Conservation (phyloP, 1,284 basidiomycete species). For the Microstroma glucosiphilum region DNA sequence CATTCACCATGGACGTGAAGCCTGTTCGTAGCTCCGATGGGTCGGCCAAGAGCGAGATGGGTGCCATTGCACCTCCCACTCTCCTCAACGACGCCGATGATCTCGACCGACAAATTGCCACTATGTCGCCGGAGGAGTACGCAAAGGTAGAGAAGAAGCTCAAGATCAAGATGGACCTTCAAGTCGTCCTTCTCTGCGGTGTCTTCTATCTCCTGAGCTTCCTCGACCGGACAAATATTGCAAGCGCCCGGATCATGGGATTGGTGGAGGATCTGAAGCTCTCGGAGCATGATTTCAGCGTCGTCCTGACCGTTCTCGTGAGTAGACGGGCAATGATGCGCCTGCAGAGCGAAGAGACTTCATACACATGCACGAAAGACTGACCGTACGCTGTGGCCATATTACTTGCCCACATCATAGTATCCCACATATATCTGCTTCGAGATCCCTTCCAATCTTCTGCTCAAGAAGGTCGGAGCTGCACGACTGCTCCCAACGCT, state of each 20-base stretch:
- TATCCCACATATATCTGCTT: constrained; percentile 39
- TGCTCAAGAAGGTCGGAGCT: constrained; percentile 53
- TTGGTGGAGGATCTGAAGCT: constrained; percentile 27
- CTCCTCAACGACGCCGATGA: no score
- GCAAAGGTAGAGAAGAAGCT: constrained; percentile 13
- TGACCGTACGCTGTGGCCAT: constrained; percentile 4
- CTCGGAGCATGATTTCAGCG: constrained; percentile 31
- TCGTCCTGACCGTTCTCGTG: constrained; percentile 16
- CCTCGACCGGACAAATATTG: constrained; percentile 34
- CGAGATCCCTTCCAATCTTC: constrained; percentile 31
- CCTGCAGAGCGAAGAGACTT: neutral
- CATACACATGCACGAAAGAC: constrained; percentile 10
- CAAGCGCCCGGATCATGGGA: constrained; percentile 34
- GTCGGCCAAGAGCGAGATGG: no score
- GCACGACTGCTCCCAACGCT: constrained; percentile 37
- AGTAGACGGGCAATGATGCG: neutral
- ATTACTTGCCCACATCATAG: constrained; percentile 8
- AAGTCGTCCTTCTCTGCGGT: constrained; percentile 33
- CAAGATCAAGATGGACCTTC: constrained; percentile 34
- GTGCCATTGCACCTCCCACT: neutral
- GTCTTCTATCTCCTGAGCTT: constrained; percentile 31
- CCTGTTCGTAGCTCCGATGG: no score
- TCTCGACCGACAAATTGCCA: neutral
- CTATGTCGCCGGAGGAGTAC: neutral
- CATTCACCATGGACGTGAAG: no score